Base-by-base conservation (phyloP, 495 filamentous ascomycete species). In the Aspergillus homomorphus region DNA sequence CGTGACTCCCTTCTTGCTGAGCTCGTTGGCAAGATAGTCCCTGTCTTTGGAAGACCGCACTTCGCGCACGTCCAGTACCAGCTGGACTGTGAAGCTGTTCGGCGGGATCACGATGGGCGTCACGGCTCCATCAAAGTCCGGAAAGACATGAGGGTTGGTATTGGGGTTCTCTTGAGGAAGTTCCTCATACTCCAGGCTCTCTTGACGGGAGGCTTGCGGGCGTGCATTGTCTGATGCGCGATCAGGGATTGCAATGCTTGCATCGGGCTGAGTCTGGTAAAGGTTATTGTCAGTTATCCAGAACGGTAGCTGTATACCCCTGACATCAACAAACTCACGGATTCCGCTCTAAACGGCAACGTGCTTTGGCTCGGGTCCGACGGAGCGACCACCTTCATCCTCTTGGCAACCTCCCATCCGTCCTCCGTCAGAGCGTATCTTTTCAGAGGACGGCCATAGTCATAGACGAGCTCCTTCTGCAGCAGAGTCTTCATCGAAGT, bases 401-500 rank as follows among this genome's bases (percentile, higher is more conserved):
- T 78, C 58, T 79, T 85, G 14, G 87, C 90, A 44, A 92, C 84
- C 44, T 91, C 87, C 84, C 87, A 89, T 1, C 90, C 90, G 54
- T 89, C 87, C 26, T 92, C 90, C 0, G 88, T 90, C 16, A 95
- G 77, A 4, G 73, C 69, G 69, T 91, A 95, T 61, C 81, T 86
- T 51, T 84, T 77, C 15, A 85, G 69, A 1, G 90, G 90, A 24
- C 86, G 78, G 1, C 89, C 87, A 42, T 83, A 82, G 53, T 88
- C 84, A 58, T 85, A 87, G 0, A 92, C 89, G 10, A 92, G 75
- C 44, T 92, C 89, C 69, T 92, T 92, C 24, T 84, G 75, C 2
- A 85, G 62, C 24, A 94, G 73, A 0, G 86, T 89, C 63, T 90
- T 92, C 84, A 95, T 95, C 0, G 89, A 90, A 65, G 80, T 87